A percentile compares a stretch with the other conserved stretches of the same genome.
Conservation (phyloP, 2,329 filamentous ascomycete species). For the Neonectria hederae region DNA sequence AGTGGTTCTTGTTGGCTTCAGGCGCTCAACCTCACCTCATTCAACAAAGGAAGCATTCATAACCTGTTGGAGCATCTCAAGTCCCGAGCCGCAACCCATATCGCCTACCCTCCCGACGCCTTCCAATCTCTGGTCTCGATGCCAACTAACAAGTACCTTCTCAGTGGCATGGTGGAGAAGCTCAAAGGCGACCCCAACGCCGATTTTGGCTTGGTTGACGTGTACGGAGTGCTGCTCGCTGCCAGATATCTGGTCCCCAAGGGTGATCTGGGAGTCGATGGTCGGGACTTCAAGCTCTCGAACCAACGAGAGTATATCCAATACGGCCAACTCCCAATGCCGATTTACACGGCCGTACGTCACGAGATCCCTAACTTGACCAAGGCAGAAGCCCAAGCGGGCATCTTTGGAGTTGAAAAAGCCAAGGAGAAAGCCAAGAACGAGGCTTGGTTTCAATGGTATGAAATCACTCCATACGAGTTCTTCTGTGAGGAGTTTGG, state of each 20-base stretch:
- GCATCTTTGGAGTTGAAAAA: conserved; percentile 52
- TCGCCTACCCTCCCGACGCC: conserved; percentile 89
- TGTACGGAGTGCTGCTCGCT: conserved; percentile 88
- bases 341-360: conserved; percentile 94
- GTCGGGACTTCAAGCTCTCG: conserved; percentile 87
- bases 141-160: conserved; percentile 90
- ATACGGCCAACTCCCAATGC: conserved; percentile 83
- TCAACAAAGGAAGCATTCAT: conserved; percentile 73
- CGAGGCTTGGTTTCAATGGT: conserved; percentile 98
- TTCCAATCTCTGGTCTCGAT: conserved; percentile 84
- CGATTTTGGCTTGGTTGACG: conserved; percentile 89
- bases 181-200: conserved; percentile 76
- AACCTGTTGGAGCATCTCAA: conserved; percentile 87
- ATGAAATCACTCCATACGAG: conserved; percentile 93
- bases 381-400: conserved; percentile 35
- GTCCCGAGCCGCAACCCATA: conserved; percentile 83
- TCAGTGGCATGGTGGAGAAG: conserved; percentile 91
- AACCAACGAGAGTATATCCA: conserved; percentile 82
- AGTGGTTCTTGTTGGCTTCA: conserved; percentile 98
- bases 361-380: conserved; percentile 86
- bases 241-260: conserved; percentile 84
- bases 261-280: conserved; percentile 78
- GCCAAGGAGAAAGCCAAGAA: conserved; percentile 63
- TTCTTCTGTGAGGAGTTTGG: conserved; percentile 93
- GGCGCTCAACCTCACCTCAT: conserved; percentile 78